Evolutionary conservation across 306 rosid species (phyloP).

Genomic region (Mimosa bimucronata): DNA sequence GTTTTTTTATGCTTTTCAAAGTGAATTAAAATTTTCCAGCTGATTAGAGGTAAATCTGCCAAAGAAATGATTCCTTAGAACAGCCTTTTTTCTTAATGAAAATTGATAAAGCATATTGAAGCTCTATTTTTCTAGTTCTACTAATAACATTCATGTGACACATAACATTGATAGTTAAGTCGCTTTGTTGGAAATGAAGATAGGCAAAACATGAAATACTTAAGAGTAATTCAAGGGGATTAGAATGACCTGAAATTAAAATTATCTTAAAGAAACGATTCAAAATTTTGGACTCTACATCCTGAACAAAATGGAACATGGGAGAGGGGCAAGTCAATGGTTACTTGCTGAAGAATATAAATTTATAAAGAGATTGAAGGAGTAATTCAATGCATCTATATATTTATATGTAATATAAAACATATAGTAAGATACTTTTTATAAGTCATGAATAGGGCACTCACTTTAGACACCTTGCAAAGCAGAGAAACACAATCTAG

Average conservation of each 20-base stretch:
- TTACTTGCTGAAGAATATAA: slow-evolving; percentile 1
- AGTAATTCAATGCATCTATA: not conserved
- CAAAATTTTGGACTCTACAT: not conserved
- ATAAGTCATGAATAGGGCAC: not conserved
- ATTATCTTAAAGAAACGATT: not conserved
- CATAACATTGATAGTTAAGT: not conserved
- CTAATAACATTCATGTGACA: not conserved
- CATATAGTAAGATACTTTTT: not conserved
- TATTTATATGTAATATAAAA: not conserved
- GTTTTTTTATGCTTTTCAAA: slow-evolving; percentile 12
- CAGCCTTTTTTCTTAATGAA: not conserved
- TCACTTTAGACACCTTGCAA: not conserved
- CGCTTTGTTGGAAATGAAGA: not conserved
- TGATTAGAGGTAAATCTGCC: not conserved
- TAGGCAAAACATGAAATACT: not conserved
- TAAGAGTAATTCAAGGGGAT: not conserved
- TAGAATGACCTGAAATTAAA: not conserved
- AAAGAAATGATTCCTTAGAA: slow-evolving; percentile 20
- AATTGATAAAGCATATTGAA: slow-evolving; percentile 3
- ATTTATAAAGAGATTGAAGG: not conserved
- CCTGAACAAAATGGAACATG: not conserved
- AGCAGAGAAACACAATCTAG: not conserved
- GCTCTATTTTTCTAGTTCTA: not conserved
- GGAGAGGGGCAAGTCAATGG: not conserved
- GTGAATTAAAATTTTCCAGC: not conserved